Evolutionary conservation across 2,329 filamentous ascomycete species (phyloP), one percentile per base, ranked within the genome.

Genomic region (Stachybotrys echinatus): DNA sequence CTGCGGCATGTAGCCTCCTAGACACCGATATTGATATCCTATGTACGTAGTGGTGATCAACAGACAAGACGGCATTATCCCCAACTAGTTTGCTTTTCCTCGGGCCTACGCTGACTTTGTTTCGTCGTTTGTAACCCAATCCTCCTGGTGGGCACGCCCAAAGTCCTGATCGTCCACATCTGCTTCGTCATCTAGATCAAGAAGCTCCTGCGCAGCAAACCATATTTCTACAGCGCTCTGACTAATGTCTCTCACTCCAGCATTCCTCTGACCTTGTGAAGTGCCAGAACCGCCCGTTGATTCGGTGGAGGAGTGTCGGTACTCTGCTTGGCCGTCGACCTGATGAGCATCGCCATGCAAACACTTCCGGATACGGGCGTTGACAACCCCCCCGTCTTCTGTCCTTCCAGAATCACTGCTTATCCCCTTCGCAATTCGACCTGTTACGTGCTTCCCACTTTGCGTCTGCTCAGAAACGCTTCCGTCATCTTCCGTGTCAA

Each of bases 121-220:
- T 34, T 34, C 27, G 48, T 3, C 27, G 34, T 23, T 48, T 45
- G 45, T 38, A 20, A 10, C 21, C 23, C n/a, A 14, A 19, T 12
- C 5, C 12, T 5, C n/a, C 21, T 10, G 6, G n/a, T 4, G 12
- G 8, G 20, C 19, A 42, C 20, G 23, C 23, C 21, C 19, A 39
- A 37, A 48, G n/a, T 14, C 45, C 34, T 21, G 40, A 34, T 50
- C 47, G 27, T 31, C 27, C 27, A 34, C 10, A 34, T 8, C 27
- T 34, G 14, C 27, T 31, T 52, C 51, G n/a, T 55, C 58, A 14
- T 62, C 54, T 31, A 60, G 50, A 48, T 52, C 48, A 31, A 68
- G 47, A 27, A 70, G 42, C 47, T 66, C 61, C 45, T 67, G 58
- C 2, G 58, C 61, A 21, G 59, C 61, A 50, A 60, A 60, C 65